Conservation (phyloP, 495 filamentous ascomycete genomes). For the Glutinoglossum americanum region DNA sequence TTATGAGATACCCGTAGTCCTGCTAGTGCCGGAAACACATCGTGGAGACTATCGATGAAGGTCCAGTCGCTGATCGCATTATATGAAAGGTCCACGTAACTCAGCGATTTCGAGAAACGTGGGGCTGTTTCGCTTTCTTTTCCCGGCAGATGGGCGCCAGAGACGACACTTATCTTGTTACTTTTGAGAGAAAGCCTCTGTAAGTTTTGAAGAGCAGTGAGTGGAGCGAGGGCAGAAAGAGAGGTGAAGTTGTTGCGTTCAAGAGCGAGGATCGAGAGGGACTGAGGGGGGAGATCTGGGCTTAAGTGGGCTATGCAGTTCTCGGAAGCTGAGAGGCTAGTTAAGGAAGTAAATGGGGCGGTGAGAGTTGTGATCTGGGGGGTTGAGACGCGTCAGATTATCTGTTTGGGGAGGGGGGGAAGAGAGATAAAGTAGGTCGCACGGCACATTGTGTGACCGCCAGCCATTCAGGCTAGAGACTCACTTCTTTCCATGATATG, state of each 20-base stretch:
- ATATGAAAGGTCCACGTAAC: constrained; percentile 59
- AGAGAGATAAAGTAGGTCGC: too few relatives aligned
- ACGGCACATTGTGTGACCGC: too few relatives aligned
- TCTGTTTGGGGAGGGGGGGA: neutral
- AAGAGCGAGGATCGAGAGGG: constrained; percentile 39
- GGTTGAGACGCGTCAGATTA: neutral
- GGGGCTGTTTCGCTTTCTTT: neutral
- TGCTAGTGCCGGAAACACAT: constrained; percentile 44
- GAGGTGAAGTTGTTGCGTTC: constrained; percentile 54
- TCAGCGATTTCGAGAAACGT: constrained; percentile 15
- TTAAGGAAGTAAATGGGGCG: constrained; percentile 23
- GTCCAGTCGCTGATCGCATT: constrained; percentile 51
- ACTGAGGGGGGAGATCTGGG: constrained; percentile 18
- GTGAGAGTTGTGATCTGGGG: constrained; percentile 16
- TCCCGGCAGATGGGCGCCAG: neutral
- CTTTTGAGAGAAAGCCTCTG: constrained; percentile 24
- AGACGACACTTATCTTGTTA: constrained; percentile 21
- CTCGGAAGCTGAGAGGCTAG: constrained; percentile 24
- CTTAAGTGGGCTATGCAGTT: constrained; percentile 24
- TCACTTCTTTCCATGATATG: constrained; percentile 49
- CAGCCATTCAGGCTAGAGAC: too few relatives aligned
- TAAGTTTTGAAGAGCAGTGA: constrained; percentile 32
- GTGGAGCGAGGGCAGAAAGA: constrained; percentile 26
- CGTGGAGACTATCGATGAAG: constrained; percentile 42
- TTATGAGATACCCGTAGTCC: constrained; percentile 65